Evolutionary conservation across 768 basidiomycete species (phyloP), one percentile per base, ranked within the genome.

Genomic region (Vishniacozyma victoriae): DNA sequence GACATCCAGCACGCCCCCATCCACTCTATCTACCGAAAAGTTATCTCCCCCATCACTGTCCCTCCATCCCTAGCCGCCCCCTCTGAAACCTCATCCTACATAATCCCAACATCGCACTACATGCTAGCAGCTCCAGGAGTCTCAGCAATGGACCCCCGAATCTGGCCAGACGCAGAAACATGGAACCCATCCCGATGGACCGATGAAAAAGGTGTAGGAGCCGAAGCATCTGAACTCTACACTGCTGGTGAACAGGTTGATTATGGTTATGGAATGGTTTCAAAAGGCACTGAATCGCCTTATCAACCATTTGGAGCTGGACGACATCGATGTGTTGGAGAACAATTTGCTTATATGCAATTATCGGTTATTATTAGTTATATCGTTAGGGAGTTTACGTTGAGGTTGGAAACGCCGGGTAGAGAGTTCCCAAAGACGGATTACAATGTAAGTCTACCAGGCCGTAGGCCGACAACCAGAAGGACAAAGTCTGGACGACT

Each of bases 291-390:
- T 5, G 87, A 92, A 48, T 87, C 85, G 59, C 89, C 88, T 41
- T 96, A 97, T 71, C 87, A 95, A 69, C 95, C 95, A 1, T 99
- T 99, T 63, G 95, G 95, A 54, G 93, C 95, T 43, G 95, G 95
- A 23, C 79, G 87, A 62, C 93, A 96, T 75, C 78, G 92, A 56
- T 64, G 58, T 54, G 53, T 62, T 15, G 62, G 55, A 13, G 57
- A 60, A 16, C 62, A 90, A 82, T 97, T 97, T 66, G 95, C 95
- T 20, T 92, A 95, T 73, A 75, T 96, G 54, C 95, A 99, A 74
- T 75, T 97, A 9, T 86, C 89, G 29, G 82, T 83, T 5, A 78
- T 97, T 70, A 76, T 97, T 58, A 72, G 82, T 4, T 86, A 84
- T 12, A 67, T 97, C 51, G 75, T 96, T 41, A 82, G 91, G 43